Conservation (phyloP, 2,329 filamentous ascomycete genomes). For the Xylariomycetidae sp. region DNA sequence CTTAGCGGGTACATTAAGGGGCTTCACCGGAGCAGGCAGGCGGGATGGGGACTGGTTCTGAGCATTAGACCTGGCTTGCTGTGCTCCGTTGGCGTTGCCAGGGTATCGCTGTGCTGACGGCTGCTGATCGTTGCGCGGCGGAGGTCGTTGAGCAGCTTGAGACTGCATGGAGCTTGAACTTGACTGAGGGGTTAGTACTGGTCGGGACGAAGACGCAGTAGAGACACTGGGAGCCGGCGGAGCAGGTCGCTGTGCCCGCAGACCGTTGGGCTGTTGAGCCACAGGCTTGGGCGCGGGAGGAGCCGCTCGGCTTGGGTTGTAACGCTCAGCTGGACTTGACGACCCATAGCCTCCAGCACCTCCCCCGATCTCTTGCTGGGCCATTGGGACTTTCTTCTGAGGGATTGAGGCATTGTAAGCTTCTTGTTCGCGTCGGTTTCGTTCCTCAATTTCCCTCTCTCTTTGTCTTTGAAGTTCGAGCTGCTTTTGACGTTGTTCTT, state of each 20-base stretch:
- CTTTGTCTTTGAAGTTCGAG: constrained; percentile 53
- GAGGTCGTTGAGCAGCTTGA: constrained; percentile 36
- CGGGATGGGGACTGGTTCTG: constrained; percentile 42
- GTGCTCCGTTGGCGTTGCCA: constrained; percentile 48
- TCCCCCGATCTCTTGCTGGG: constrained; percentile 81
- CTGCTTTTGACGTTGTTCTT: constrained; percentile 60
- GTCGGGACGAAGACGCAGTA: constrained; percentile 38
- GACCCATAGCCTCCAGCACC: constrained; percentile 52
- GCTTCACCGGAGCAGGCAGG: constrained; percentile 65
- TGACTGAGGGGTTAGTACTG: constrained; percentile 44
- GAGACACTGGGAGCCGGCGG: constrained; percentile 65
- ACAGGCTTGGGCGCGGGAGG: constrained; percentile 68
- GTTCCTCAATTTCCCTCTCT: constrained; percentile 59
- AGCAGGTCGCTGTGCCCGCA: constrained; percentile 74
- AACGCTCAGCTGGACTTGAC: constrained; percentile 55
- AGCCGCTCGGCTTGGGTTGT: constrained; percentile 80
- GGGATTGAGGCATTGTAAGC: constrained; percentile 88
- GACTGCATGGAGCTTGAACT: constrained; percentile 39
- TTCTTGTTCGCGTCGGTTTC: constrained; percentile 70
- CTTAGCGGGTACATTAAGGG: constrained; percentile 72
- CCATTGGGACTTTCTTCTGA: constrained; percentile 72
- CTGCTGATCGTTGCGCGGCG: constrained; percentile 43
- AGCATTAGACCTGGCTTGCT: constrained; percentile 43
- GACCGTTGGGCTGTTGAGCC: constrained; percentile 49
- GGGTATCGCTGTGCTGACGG: constrained; percentile 53